Percentiles rank a stretch among this genome's conserved stretches.
phyloP scores from a whole-genome alignment of 1,139 yeast genomes.

The Geotrichum restrictum region DNA sequence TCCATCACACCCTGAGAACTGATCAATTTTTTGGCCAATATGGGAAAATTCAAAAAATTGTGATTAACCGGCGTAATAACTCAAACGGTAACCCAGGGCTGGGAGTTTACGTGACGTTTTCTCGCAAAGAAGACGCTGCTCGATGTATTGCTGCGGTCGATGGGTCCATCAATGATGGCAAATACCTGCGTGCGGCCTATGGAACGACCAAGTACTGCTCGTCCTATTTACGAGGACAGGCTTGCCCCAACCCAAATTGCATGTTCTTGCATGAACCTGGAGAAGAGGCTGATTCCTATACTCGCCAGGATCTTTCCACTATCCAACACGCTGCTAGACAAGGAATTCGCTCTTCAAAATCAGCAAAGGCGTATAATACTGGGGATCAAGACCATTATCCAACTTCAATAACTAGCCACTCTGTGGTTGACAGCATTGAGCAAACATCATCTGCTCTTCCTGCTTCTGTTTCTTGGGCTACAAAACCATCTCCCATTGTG shows the following conservation, averaged over 20 bases:
- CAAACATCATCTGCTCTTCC: constrained; percentile 29
- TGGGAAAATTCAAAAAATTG: constrained; percentile 92
- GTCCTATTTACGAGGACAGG: constrained; percentile 86
- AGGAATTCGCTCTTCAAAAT: constrained; percentile 23
- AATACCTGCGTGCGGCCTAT: constrained; percentile 83
- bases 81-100: constrained; percentile 64
- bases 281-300: constrained; percentile 95
- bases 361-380: constrained; percentile 10
- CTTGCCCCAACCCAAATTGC: constrained; percentile 98
- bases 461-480: constrained; percentile 43
- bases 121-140: constrained; percentile 44
- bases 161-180: constrained; percentile 90
- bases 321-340: constrained; percentile 62
- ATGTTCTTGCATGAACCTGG: constrained; percentile 99
- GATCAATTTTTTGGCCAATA: constrained; percentile 97
- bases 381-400: constrained; percentile 7
- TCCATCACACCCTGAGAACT: constrained; percentile 76
- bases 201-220: constrained; percentile 99
- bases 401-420: not conserved
- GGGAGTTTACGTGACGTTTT: constrained; percentile 93
- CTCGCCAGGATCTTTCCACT: constrained; percentile 86
- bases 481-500: constrained; percentile 31
- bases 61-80: constrained; percentile 70
- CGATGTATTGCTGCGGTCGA: constrained; percentile 49
- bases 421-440: constrained; percentile 1